Evolutionary conservation across 2,329 filamentous ascomycete species (phyloP), one percentile per base, ranked within the genome.

Genomic region (Aureobasidium sp.): DNA sequence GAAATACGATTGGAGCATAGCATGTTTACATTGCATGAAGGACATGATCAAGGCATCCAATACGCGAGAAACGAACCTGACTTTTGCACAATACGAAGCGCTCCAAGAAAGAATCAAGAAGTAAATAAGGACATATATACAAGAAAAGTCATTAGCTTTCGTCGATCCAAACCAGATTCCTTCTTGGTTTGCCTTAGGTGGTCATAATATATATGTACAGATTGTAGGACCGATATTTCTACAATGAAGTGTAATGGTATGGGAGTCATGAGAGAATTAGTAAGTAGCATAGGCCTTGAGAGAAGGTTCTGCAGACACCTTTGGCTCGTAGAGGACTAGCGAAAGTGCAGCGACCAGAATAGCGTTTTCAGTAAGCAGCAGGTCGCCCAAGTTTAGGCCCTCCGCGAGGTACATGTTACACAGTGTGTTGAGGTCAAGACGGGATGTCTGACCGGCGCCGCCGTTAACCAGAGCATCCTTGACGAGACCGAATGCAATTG

Each of bases 401-500:
- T 73, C 71, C 5, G 76, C 73, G 10, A 75, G 66, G 58, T 71
- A 70, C 20, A 65, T 65, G 36, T 67, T 66, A 65, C 80, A 83
- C n/a, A 79, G 73, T 7, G 64, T 66, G 9, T 63, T 63, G 51
- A 78, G 61, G 64, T 79, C 67, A 23, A 83, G 67, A 3, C 79
- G 68, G 1, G 66, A 70, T 2, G 75, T 61, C 23, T 72, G 63
- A 0, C 76, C 80, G 0, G 78, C 78, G 1, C 81, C 80, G 47
- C 73, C 73, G 65, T 83, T 71, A 10, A 67, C 73, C 62, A 84
- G 71, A 17, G 80, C 81, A 69, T 83, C 80, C 10, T 77, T 70
- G 1, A 77, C 70, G 47, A 84, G 67, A 1, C 71, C 73, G 62
- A 74, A 78, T 0, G 74, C 73, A 27, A 83, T 69, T 0, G 79